Evolutionary conservation across 2,329 filamentous ascomycete genomes (phyloP), one percentile per base, ranked within the genome.

Genomic region (Periconia macrospinosa): DNA sequence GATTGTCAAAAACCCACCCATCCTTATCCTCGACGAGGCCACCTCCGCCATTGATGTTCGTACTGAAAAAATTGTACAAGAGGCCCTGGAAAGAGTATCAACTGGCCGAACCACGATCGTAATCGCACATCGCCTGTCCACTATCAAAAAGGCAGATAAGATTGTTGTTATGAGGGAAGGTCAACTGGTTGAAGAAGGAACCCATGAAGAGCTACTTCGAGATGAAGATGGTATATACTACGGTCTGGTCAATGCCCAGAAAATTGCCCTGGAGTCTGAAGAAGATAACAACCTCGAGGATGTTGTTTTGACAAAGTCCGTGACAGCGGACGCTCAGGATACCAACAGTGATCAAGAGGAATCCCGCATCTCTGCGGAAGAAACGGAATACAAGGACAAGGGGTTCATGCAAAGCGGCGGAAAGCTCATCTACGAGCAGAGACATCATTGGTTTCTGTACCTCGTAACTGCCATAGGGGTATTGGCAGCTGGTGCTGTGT

Each of bases 101-200:
- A 76, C 82, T 10, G 81, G 79, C 7, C 82, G 90, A 6, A 90
- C 88, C 0, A 86, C 90, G 0, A 83, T 94, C n/a, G 84, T 92
- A 41, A 90, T 93, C 45, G 92, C 91, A 0, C 89, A 92, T 68
- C 80, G 88, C 3, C 77, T 92, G 2, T 89, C 87, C 0, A 92
- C 89, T 0, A 89, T 91, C 63, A 88, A 86, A 69, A 85, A 89
- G 58, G 90, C 91, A 3, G 88, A 95, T 66, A 84, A 86, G 37
- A 95, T 95, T 50, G 78, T 92, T 8, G 91, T 95, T 1, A 73
- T 95, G 49, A 81, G 87, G 46, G 83, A 87, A 61, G 91, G 91
- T 1, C 75, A 80, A 49, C 83, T 91, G 0, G 81, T 88, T 9
- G 90, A 96, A 70, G 78, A 87, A 60, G 91, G 91, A 0, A 91